phyloP scores from a whole-genome alignment of 192 early-diverging fungal species.

The Coemansia sp. region DNA sequence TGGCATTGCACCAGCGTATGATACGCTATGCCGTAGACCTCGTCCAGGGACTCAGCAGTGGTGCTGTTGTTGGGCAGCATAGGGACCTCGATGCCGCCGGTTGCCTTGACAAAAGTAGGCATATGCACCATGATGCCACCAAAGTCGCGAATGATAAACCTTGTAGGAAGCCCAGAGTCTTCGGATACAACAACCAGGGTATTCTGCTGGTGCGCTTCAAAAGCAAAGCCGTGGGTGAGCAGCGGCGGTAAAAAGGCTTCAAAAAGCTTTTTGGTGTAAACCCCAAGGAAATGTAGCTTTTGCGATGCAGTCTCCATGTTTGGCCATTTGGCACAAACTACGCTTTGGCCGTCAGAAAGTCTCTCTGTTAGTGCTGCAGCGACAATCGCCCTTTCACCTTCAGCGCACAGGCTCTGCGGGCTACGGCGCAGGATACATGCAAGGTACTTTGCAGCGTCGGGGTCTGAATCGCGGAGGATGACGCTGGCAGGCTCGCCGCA shows the following conservation, averaged over 20 bases:
- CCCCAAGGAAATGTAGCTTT: conserved; percentile 33
- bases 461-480: conserved; percentile 32
- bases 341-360: neutral
- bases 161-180: conserved; percentile 33
- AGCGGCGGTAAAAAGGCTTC: conserved; percentile 55
- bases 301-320: conserved; percentile 29
- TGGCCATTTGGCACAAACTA: neutral
- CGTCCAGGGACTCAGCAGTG: conserved; percentile 29
- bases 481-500: conserved; percentile 47
- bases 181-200: conserved; percentile 45
- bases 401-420: conserved; percentile 6
- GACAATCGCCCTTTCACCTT: conserved; percentile 1
- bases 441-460: conserved; percentile 56
- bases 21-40: conserved; percentile 53
- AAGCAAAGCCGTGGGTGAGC: conserved; percentile 55
- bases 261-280: conserved; percentile 38
- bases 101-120: conserved; percentile 29
- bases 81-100: conserved; percentile 19
- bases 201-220: conserved; percentile 61
- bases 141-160: conserved; percentile 60
- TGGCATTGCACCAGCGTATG: conserved; percentile 56
- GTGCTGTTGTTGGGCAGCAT: conserved; percentile 50
- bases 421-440: conserved; percentile 34
- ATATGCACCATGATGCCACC: conserved; percentile 58
- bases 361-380: conserved; percentile 11